phyloP scores from a whole-genome alignment of 371 early-diverging fungal species.

The Coemansia sp. region DNA sequence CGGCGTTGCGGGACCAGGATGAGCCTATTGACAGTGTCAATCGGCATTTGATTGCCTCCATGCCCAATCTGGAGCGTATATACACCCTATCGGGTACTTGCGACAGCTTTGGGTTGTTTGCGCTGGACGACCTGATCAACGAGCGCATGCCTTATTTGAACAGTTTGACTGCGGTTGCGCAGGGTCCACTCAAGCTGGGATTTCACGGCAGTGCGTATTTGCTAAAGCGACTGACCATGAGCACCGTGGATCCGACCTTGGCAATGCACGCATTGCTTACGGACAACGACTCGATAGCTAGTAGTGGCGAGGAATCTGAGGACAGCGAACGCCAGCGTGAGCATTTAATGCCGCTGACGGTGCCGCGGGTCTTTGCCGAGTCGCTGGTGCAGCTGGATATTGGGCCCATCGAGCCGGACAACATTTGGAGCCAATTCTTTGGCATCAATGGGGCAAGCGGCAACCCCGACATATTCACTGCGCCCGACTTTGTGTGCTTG shows the following conservation, averaged over 20 bases:
- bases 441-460: neutral
- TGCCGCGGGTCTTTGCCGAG: slow-evolving; percentile 10
- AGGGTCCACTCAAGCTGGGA: slow-evolving; percentile 6
- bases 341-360: neutral
- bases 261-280: too few species aligned
- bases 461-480: neutral
- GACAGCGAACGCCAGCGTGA: neutral
- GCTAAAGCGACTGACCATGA: slow-evolving; percentile 13
- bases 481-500: slow-evolving; percentile 10
- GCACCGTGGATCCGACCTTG: neutral
- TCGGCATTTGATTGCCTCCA: slow-evolving; percentile 5
- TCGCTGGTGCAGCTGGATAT: slow-evolving; percentile 25
- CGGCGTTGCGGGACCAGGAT: slow-evolving; percentile 15
- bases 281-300: neutral
- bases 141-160: slow-evolving; percentile 11
- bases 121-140: slow-evolving; percentile 33
- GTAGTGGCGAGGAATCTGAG: neutral
- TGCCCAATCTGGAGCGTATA: slow-evolving; percentile 17
- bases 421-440: slow-evolving; percentile 29
- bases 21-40: slow-evolving; percentile 17
- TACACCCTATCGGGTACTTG: slow-evolving; percentile 21
- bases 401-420: slow-evolving; percentile 26
- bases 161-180: slow-evolving; percentile 12
- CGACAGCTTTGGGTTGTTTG: slow-evolving; percentile 42
- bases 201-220: slow-evolving; percentile 3